Base-by-base conservation (phyloP, 1,284 basidiomycete genomes). In the Heterobasidion occidentale region DNA sequence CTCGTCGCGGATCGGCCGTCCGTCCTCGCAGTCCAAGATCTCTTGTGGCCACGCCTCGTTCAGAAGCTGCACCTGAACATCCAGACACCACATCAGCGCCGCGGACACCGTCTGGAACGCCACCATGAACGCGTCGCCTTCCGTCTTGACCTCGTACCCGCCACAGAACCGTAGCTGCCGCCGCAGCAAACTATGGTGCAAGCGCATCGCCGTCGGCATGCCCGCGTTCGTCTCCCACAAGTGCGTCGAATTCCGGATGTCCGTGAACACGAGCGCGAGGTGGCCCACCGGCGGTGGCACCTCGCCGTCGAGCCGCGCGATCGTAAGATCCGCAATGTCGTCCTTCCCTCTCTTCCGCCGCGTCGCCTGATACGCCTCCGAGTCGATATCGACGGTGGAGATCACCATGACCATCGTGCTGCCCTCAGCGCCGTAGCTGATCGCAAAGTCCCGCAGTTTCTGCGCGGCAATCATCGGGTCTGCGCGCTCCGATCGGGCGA, bases 101-200 rank as follows among this genome's bases (percentile, higher is more conserved):
- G 92, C 81, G 3, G 92, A 79, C 8, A 94, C 85, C 5, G 86
- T 91, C 9, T 91, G 90, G 80, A 99, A 99, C 15, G 94, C 95
- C 51, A 96, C 95, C 92, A 99, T 97, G 77, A 99, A 99, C 0
- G 96, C 88, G 67, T 99, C 97, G 42, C 97, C 97, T 87, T 99
- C 97, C 19, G 97, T 99, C 74, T 99, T 99, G 65, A 98, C 96
- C 73, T 99, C 95, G 71, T 98, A 99, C 0, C 97, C 97, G 46
- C 94, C 95, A 66, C 95, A 96, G 54, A 91, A 79, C 36, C 96
- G 84, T 47, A 99, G 74, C 62, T 92, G 88, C 9, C 95, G 81
- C 20, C 96, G 86, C 58, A 99, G 79, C 14, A 98, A 77, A 58
- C 77, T 81, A 70, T 98, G 97, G 74, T 99, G 97, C 66, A 94